Conservation (phyloP, 345 rosid genomes). For the Fremontodendron californicum region DNA sequence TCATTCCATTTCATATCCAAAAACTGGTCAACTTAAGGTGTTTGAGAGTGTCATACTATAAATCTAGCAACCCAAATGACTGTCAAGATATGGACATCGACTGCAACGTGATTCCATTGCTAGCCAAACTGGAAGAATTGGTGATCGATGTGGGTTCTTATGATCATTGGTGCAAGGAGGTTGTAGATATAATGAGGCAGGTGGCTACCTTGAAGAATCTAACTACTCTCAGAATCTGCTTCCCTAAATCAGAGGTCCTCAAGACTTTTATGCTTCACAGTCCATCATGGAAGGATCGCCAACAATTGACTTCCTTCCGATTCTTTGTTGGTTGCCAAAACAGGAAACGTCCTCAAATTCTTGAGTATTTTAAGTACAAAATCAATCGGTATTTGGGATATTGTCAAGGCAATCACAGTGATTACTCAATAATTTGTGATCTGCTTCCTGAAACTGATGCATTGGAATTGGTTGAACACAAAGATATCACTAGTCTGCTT, state of each 20-base stretch:
- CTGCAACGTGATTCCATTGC: conserved; percentile 12
- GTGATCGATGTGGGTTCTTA: conserved; percentile 19
- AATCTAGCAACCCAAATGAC: not conserved
- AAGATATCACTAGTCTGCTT: conserved; percentile 19
- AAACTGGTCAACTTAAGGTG: conserved; percentile 14
- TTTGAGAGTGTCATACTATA: conserved; percentile 20
- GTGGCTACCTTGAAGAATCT: conserved; percentile 18
- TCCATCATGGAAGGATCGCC: conserved; percentile 10
- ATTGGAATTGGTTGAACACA: conserved; percentile 27
- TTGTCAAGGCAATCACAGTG: not conserved
- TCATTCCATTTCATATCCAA: conserved; percentile 13
- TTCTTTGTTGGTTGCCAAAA: conserved; percentile 15
- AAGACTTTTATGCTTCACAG: conserved; percentile 13
- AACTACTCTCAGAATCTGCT: conserved; percentile 16
- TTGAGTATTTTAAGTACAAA: conserved; percentile 7
- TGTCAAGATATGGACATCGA: conserved; percentile 4
- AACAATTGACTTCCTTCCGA: conserved; percentile 15
- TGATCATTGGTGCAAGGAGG: conserved; percentile 19
- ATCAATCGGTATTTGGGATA: conserved; percentile 15
- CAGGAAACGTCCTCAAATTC: conserved; percentile 6
- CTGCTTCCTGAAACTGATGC: conserved; percentile 30
- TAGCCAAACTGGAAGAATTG: conserved; percentile 18
- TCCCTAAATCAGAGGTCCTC: conserved; percentile 9
- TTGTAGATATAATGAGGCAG: not conserved
- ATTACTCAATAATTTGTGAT: conserved; percentile 1